Conservation (phyloP, 306 rosid genomes). For the Pterocarpus santalinus region DNA sequence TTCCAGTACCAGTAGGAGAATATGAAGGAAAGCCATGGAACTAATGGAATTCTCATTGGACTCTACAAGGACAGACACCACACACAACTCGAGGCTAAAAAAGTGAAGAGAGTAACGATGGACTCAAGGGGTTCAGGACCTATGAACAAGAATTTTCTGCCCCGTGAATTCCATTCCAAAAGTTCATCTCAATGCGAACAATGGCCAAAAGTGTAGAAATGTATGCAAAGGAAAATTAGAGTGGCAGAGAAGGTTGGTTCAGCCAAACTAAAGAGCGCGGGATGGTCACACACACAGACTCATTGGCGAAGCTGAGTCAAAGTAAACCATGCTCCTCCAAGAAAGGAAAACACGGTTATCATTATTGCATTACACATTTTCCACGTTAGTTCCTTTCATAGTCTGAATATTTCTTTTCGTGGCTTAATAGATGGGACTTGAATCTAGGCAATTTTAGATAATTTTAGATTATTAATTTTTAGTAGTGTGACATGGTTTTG, state of each 20-base stretch:
- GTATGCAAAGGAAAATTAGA: not conserved
- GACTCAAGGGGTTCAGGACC: not conserved
- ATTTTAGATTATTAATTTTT: no score
- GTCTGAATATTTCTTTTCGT: no score
- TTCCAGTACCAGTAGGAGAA: slow-evolving; percentile 31
- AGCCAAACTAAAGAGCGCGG: not conserved
- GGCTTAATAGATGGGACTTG: not conserved
- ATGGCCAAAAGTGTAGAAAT: slow-evolving; percentile 15
- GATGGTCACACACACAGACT: not conserved
- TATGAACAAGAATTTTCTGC: not conserved
- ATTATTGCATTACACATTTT: not conserved
- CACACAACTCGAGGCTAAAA: not conserved
- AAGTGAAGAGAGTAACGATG: slow-evolving; percentile 18
- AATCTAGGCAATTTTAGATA: no score
- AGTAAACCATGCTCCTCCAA: not conserved
- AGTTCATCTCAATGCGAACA: not conserved
- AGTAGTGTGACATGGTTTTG: no score
- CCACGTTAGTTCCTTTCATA: not conserved
- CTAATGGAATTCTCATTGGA: slow-evolving; percentile 40
- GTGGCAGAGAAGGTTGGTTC: not conserved
- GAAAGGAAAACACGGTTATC: not conserved
- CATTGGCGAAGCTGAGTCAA: slow-evolving; percentile 9
- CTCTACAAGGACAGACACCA: not conserved
- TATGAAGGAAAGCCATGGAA: slow-evolving; percentile 37
- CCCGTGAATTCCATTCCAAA: not conserved